These are phyloP conservation scores for Fomitopsis palustris DNA, from an alignment of 1,284 basidiomycete species.

Conservation along the genomic window DNA sequence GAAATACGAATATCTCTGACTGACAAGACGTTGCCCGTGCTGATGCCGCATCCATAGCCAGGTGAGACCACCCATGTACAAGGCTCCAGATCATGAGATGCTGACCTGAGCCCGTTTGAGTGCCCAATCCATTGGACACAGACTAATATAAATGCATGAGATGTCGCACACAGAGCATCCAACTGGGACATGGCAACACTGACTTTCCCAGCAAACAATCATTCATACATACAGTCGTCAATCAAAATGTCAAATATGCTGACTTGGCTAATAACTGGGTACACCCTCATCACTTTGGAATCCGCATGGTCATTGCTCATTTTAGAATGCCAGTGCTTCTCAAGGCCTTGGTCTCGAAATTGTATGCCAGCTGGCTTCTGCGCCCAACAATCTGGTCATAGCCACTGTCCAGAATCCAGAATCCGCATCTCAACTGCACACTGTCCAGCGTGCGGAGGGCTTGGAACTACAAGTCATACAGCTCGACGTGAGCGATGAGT, in stretches of 20 bases:
- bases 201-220: no score
- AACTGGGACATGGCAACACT: no score
- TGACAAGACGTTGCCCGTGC: no score
- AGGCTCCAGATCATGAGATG: no score
- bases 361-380: constrained; percentile 29
- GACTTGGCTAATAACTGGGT: constrained; percentile 7
- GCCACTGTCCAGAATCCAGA: constrained; percentile 35
- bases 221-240: no score
- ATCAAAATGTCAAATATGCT: background rate
- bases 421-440: constrained; percentile 26
- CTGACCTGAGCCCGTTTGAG: no score
- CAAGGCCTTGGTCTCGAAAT: constrained; percentile 39
- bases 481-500: constrained; percentile 30
- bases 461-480: constrained; percentile 31
- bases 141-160: no score
- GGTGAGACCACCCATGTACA: no score
- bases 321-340: constrained; percentile 23
- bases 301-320: background rate
- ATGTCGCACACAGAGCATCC: no score
- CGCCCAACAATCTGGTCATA: constrained; percentile 33
- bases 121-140: no score
- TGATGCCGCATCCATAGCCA: no score
- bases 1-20: no score
- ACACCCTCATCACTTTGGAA: background rate
- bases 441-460: constrained; percentile 20